A percentile compares a stretch with the other conserved stretches of the same genome.
Evolutionary conservation across 805 yeast species (phyloP).

Genomic region (Lipomyces sp.): DNA sequence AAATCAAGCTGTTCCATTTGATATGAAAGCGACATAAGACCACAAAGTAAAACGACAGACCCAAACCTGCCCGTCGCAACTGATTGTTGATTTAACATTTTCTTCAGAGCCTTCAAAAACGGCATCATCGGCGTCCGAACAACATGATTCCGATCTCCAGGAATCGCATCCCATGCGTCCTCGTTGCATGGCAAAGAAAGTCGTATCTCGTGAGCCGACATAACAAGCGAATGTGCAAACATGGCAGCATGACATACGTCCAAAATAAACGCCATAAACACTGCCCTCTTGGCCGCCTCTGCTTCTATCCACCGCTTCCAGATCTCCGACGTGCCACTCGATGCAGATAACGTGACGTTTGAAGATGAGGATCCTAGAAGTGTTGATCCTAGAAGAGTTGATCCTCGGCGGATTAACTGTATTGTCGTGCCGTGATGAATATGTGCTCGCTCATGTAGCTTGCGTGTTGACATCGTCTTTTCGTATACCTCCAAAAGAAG

Average conservation of each 20-base stretch:
- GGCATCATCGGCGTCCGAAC: conserved; percentile 36
- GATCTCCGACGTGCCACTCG: conserved; percentile 36
- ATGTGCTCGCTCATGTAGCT: conserved; percentile 76
- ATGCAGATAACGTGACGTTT: not conserved
- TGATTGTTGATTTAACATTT: conserved; percentile 52
- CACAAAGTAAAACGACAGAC: conserved; percentile 62
- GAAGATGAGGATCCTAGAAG: conserved; percentile 11
- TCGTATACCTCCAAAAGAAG: conserved; percentile 72
- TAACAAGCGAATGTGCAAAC: conserved; percentile 65
- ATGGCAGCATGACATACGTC: conserved; percentile 76
- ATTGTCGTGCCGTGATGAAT: conserved; percentile 79
- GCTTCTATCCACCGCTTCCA: conserved; percentile 73
- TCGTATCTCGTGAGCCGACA: conserved; percentile 60
- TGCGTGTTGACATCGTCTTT: conserved; percentile 64
- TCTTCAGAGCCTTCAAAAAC: conserved; percentile 58
- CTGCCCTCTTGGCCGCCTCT: conserved; percentile 73
- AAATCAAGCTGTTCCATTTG: conserved; percentile 72
- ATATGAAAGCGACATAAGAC: conserved; percentile 61
- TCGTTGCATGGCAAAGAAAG: conserved; percentile 63
- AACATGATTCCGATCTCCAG: conserved; percentile 30
- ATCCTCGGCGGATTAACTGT: conserved; percentile 61
- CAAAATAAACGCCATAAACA: conserved; percentile 75
- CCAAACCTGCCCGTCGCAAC: conserved; percentile 56
- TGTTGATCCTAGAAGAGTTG: conserved; percentile 19
- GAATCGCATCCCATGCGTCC: conserved; percentile 49